Conservation (phyloP, 1,284 basidiomycete genomes). For the Apiotrichum porosum region DNA sequence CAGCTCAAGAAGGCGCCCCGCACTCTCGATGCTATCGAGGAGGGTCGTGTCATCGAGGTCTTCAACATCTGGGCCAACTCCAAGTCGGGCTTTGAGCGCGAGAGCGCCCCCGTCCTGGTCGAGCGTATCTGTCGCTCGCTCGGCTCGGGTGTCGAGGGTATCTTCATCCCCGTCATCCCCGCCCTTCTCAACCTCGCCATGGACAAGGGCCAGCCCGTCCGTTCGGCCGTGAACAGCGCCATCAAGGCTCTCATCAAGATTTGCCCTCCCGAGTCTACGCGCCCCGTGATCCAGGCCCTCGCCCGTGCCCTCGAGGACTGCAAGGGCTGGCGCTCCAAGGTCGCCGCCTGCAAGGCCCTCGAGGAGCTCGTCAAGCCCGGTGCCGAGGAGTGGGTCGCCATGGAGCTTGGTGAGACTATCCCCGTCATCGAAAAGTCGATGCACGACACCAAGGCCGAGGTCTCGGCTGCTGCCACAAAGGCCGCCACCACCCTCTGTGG, state of each 20-base stretch:
- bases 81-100: conserved; percentile 86
- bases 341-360: conserved; percentile 85
- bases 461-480: conserved; percentile 82
- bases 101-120: conserved; percentile 81
- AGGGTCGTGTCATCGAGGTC: conserved; percentile 55
- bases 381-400: conserved; percentile 76
- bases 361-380: conserved; percentile 63
- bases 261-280: conserved; percentile 76
- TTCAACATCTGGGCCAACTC: conserved; percentile 71
- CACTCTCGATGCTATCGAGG: conserved; percentile 37
- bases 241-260: conserved; percentile 79
- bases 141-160: conserved; percentile 71
- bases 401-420: conserved; percentile 74
- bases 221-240: conserved; percentile 73
- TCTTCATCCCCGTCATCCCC: conserved; percentile 73
- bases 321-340: conserved; percentile 93
- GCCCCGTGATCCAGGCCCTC: conserved; percentile 66
- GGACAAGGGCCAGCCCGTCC: conserved; percentile 93
- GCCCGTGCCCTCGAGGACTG: conserved; percentile 66
- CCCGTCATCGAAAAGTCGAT: conserved; percentile 85
- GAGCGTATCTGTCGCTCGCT: conserved; percentile 69
- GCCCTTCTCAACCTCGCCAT: conserved; percentile 78
- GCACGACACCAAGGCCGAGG: conserved; percentile 97
- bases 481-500: conserved; percentile 88
- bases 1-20: conserved; percentile 37